These are phyloP conservation scores for Geotrichum restrictum DNA, from an alignment of 1,139 yeast genomes.

Conservation along the genomic window DNA sequence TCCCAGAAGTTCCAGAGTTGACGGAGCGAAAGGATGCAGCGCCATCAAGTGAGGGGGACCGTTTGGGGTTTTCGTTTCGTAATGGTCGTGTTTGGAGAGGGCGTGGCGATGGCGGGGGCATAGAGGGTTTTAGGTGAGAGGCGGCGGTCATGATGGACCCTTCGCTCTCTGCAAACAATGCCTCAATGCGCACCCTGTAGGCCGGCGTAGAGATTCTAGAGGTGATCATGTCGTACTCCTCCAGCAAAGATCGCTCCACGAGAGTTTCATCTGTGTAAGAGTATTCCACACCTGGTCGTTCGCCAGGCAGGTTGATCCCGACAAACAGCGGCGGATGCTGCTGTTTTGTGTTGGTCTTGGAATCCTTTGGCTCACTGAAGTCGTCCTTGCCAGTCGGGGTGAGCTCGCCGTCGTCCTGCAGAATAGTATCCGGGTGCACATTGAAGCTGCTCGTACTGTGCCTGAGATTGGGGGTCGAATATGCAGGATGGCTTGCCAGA, in stretches of 20 bases:
- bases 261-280: slow-evolving; percentile 35
- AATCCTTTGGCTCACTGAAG: slow-evolving; percentile 5
- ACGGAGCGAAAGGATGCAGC: slow-evolving; percentile 15
- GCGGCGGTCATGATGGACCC: slow-evolving; percentile 11
- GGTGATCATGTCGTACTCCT: slow-evolving; percentile 41
- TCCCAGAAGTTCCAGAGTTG: slow-evolving; percentile 13
- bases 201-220: slow-evolving; percentile 37
- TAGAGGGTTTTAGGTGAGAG: slow-evolving; percentile 9
- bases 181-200: slow-evolving; percentile 34
- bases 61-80: slow-evolving; percentile 8
- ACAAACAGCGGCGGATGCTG: slow-evolving; percentile 31
- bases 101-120: slow-evolving; percentile 16
- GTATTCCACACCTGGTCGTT: slow-evolving; percentile 34
- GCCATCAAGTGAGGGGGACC: slow-evolving; percentile 19
- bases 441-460: slow-evolving; percentile 13
- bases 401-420: not conserved
- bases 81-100: slow-evolving; percentile 11
- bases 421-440: slow-evolving; percentile 11
- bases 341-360: slow-evolving; percentile 7
- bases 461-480: slow-evolving; percentile 13
- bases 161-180: slow-evolving; percentile 29
- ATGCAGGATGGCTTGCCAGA: slow-evolving; percentile 10
- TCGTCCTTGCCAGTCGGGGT: slow-evolving; percentile 8
- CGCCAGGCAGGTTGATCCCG: slow-evolving; percentile 39
- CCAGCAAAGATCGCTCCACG: slow-evolving; percentile 22